Evolutionary conservation across 306 rosid genomes (phyloP), one percentile per base, ranked within the genome.

Genomic region (Amphicarpaea edgeworthii): DNA sequence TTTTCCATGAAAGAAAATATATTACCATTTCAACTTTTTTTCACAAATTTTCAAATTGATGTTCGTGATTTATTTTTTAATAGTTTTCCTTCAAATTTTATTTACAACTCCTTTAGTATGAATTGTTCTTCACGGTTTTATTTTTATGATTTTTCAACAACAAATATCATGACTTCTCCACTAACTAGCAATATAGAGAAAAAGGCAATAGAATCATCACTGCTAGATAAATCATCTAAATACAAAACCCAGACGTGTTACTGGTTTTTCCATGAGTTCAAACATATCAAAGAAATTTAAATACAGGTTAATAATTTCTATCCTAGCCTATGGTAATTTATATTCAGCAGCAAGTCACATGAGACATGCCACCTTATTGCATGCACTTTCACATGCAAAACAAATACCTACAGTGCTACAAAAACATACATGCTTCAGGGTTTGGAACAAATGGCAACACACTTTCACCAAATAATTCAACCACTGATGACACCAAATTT

Each of bases 401-500:
- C 24, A 53, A 61, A 62, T 76, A 60, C 67, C 75, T 14, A 16
- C 7, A 12, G 20, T 12, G 76, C 87, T 81, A 92, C 92, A 92
- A 81, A 88, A 90, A 95, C 17, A 89, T 69, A 34, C 60, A 76
- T 65, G 87, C 70, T 81, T 90, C 96, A 1, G 96, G 81, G 85
- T 85, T 90, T 15, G 96, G 97, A 37, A 77, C 63, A 38, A 83
- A 90, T 63, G 94, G 68, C n/a, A 85, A 77, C 65, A 95, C 16
- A 30, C 95, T 82, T 79, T 87, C 88, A 3, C 97, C 96, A 54
- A 95, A 95, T 51, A 88, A 70, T 80, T 85, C 96, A 49, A 77
- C 86, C 78, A 89, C 46, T 0, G 92, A 82, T 11, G 90, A 82
- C 38, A 95, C 58, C 75, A 95, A 34, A 42, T 81, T 86, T 41